Percentiles rank a stretch among this genome's conserved stretches.
These are phyloP conservation scores for Cercospora citrullina DNA, from an alignment of 2,329 filamentous ascomycete species.

Conservation along the genomic window DNA sequence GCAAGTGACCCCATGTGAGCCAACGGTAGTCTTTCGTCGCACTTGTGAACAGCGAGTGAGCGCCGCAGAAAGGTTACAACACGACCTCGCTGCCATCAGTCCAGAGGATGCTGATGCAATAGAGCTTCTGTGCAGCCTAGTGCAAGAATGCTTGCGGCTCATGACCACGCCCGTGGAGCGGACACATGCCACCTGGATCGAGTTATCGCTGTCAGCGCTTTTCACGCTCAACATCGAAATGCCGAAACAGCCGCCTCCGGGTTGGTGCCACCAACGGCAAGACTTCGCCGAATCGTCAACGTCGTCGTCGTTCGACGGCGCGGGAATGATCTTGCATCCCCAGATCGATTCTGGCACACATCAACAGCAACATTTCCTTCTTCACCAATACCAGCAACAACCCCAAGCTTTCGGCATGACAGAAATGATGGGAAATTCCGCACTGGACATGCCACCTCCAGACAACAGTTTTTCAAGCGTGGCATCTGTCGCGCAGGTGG, in stretches of 20 bases:
- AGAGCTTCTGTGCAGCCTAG: background rate
- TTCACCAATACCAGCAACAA: background rate
- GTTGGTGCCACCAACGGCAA: background rate
- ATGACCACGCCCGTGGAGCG: background rate
- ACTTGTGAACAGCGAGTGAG: background rate
- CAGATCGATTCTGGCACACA: too few species aligned
- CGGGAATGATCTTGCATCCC: too few species aligned
- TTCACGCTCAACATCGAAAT: background rate
- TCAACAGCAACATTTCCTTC: background rate
- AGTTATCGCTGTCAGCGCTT: background rate
- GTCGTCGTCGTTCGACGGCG: background rate
- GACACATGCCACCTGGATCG: background rate
- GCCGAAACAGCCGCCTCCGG: background rate
- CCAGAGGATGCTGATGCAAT: background rate
- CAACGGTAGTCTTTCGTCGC: background rate
- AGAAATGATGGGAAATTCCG: background rate
- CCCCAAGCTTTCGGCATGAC: background rate
- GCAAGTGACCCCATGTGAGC: background rate
- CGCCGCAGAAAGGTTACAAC: background rate
- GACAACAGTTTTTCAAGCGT: background rate
- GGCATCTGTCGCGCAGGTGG: background rate
- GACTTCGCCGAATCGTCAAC: background rate
- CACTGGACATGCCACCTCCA: background rate
- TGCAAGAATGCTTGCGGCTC: background rate
- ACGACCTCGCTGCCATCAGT: background rate